Evolutionary conservation across 345 rosid species (phyloP).

Genomic region (Lumnitzera racemosa): DNA sequence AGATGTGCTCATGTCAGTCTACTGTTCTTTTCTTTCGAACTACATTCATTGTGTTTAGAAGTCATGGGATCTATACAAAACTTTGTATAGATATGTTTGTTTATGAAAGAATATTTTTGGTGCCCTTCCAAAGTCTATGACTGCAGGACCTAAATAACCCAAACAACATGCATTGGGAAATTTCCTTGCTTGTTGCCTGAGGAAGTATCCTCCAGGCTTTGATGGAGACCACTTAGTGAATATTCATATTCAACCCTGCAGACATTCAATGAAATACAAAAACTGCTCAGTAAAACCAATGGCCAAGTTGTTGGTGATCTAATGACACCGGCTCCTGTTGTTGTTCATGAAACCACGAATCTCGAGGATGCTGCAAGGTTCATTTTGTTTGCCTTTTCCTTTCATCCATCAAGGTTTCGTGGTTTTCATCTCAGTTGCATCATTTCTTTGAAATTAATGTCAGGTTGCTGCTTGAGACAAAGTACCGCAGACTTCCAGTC

Average conservation of each 20-base stretch:
- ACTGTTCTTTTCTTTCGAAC: too few relatives aligned
- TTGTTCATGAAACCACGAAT: constrained; percentile 73
- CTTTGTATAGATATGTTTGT: too few relatives aligned
- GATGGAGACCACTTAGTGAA: neutral
- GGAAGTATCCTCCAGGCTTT: neutral
- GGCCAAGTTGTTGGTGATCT: constrained; percentile 80
- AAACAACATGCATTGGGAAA: too few relatives aligned
- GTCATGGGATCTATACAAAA: too few relatives aligned
- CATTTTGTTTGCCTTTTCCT: constrained; percentile 1
- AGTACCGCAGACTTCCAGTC: constrained; percentile 91
- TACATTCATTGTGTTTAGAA: too few relatives aligned
- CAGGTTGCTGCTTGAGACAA: constrained; percentile 82
- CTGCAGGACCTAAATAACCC: too few relatives aligned
- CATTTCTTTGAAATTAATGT: constrained; percentile 4
- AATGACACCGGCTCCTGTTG: constrained; percentile 86
- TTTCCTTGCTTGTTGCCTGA: neutral
- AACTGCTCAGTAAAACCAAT: constrained; percentile 75
- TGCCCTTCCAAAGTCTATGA: too few relatives aligned
- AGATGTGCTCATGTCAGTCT: too few relatives aligned
- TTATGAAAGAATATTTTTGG: too few relatives aligned
- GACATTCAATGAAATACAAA: constrained; percentile 87
- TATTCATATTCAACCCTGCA: constrained; percentile 21
- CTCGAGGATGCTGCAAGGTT: constrained; percentile 94
- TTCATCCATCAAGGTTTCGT: neutral
- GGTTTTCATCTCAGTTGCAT: neutral